Evolutionary conservation across 1,284 basidiomycete species (phyloP).

Genomic region (Athelia psychrophila): DNA sequence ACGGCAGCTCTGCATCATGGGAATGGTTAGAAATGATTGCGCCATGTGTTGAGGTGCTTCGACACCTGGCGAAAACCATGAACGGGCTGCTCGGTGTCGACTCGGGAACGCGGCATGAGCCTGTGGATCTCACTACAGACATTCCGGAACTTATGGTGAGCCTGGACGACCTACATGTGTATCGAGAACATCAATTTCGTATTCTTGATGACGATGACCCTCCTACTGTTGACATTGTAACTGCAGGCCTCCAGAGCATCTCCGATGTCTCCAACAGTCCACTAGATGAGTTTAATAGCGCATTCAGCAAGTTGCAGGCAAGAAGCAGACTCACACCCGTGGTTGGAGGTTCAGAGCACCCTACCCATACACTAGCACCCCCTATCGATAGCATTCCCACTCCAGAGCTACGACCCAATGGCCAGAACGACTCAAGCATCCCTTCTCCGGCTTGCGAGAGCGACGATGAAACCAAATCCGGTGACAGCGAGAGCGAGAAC

Average conservation of each 20-base stretch:
- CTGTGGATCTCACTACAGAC: conserved; percentile 14
- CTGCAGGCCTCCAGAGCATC: conserved; percentile 11
- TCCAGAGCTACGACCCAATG: too few relatives aligned
- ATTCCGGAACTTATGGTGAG: conserved; percentile 15
- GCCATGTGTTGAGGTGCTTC: conserved; percentile 10
- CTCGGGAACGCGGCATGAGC: conserved; percentile 12
- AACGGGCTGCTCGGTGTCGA: conserved; percentile 5
- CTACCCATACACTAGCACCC: conserved; percentile 4
- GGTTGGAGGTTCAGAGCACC: conserved; percentile 7
- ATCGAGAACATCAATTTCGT: conserved; percentile 8
- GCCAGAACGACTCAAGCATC: not conserved
- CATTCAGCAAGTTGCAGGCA: conserved; percentile 7
- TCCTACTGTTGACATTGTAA: conserved; percentile 13
- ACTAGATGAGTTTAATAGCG: conserved; percentile 13
- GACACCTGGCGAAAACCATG: conserved; percentile 6
- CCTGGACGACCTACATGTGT: conserved; percentile 15
- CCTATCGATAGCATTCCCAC: not conserved
- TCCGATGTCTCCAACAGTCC: conserved; percentile 11
- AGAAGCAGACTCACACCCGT: too few relatives aligned
- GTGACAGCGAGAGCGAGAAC: not conserved
- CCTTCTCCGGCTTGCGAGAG: too few relatives aligned
- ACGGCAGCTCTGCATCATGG: conserved; percentile 9
- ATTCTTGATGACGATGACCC: conserved; percentile 15
- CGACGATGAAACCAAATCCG: not conserved
- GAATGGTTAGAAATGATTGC: conserved; percentile 11